Percentiles rank a stretch among this genome's conserved stretches.
These are phyloP conservation scores for Irpex rosettiformis DNA, from an alignment of 1,284 basidiomycete genomes.

Conservation along the genomic window DNA sequence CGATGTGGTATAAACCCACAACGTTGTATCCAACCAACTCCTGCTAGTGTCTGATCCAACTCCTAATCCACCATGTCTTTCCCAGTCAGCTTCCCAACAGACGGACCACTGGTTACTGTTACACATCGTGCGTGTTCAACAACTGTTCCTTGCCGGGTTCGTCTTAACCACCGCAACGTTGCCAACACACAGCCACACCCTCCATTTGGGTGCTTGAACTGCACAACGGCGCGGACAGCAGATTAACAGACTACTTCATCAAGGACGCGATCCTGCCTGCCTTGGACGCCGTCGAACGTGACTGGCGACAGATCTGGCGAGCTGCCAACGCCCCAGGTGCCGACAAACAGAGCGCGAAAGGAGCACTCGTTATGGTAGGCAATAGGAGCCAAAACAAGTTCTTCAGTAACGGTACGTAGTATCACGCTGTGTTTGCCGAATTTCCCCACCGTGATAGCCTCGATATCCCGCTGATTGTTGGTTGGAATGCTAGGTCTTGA, in stretches of 20 bases:
- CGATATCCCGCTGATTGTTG: neutral
- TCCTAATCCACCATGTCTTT: conserved; percentile 32
- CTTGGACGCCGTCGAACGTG: conserved; percentile 72
- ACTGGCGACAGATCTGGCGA: conserved; percentile 67
- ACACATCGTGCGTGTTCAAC: conserved; percentile 51
- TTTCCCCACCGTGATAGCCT: neutral
- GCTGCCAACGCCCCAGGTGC: conserved; percentile 34
- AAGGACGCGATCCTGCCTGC: conserved; percentile 67
- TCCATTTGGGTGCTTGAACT: conserved; percentile 73
- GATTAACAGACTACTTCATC: conserved; percentile 61
- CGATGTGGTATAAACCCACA: neutral
- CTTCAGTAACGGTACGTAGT: conserved; percentile 74
- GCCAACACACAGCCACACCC: conserved; percentile 44
- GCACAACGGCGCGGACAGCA: conserved; percentile 74
- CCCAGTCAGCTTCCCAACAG: conserved; percentile 44
- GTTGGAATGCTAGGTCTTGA: conserved; percentile 56
- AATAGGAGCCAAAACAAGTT: conserved; percentile 77
- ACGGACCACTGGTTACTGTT: conserved; percentile 53
- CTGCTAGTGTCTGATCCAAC: too few relatives aligned
- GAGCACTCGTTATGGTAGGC: conserved; percentile 77
- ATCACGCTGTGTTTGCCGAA: conserved; percentile 7
- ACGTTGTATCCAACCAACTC: too few relatives aligned
- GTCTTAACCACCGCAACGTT: neutral
- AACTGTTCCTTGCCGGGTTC: neutral
- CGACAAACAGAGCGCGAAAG: conserved; percentile 39